phyloP scores from a whole-genome alignment of 164 flowering plant genomes.

The Umbellularia californica region DNA sequence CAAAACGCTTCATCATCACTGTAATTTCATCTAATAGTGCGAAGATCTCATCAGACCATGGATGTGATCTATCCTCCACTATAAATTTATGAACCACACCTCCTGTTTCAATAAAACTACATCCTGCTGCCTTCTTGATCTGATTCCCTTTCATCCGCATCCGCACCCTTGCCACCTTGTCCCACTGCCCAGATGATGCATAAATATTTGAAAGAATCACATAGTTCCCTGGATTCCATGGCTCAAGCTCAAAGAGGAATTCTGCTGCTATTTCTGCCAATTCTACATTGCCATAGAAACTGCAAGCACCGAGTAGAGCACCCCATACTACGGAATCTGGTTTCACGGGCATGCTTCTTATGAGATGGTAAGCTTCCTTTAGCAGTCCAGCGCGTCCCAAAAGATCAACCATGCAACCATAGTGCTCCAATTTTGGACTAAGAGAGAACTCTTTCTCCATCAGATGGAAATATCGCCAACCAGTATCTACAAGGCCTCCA shows the following conservation, averaged over 20 bases:
- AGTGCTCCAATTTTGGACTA: constrained; percentile 74
- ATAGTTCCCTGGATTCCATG: constrained; percentile 80
- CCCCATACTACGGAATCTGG: constrained; percentile 91
- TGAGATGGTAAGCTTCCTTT: constrained; percentile 54
- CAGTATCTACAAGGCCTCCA: constrained; percentile 59
- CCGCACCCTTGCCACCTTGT: constrained; percentile 63
- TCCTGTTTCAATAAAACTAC: constrained; percentile 66
- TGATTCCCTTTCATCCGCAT: constrained; percentile 56
- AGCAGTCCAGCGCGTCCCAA: constrained; percentile 72
- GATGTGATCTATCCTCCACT: constrained; percentile 71
- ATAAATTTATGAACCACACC: constrained; percentile 59
- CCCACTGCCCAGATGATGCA: constrained; percentile 64
- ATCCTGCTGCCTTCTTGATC: constrained; percentile 68
- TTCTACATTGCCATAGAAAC: constrained; percentile 63
- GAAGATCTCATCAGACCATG: constrained; percentile 47
- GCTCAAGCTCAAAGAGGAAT: constrained; percentile 65
- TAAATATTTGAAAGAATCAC: constrained; percentile 81
- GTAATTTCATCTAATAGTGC: constrained; percentile 40
- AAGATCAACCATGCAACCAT: constrained; percentile 84
- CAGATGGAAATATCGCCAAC: constrained; percentile 43
- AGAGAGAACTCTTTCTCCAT: constrained; percentile 40
- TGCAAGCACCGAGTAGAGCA: constrained; percentile 71
- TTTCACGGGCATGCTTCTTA: constrained; percentile 64
- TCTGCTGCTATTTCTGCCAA: constrained; percentile 67
- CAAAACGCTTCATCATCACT: constrained; percentile 32